Percentiles rank a stretch among this genome's conserved stretches.
These are phyloP conservation scores for Favolaschia claudopus DNA, from an alignment of 768 basidiomycete species.

Conservation along the genomic window DNA sequence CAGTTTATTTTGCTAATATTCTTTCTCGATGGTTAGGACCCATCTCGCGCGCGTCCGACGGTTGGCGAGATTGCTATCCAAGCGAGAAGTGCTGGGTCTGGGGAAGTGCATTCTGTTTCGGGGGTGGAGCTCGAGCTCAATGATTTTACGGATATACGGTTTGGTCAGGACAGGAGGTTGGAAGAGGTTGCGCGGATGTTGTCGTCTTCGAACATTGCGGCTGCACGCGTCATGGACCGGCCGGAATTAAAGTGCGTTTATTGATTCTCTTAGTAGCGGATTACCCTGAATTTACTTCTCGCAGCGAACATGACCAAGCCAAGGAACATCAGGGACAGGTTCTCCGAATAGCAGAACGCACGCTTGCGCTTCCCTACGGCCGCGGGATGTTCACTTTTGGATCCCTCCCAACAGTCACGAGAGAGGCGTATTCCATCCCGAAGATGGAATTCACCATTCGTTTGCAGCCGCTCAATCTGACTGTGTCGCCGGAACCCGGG, in stretches of 20 bases:
- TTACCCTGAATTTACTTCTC: slow-evolving; percentile 14
- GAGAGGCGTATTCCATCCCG: slow-evolving; percentile 81
- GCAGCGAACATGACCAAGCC: slow-evolving; percentile 86
- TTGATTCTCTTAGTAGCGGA: neutral
- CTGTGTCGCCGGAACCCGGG: slow-evolving; percentile 70
- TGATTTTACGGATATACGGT: slow-evolving; percentile 84
- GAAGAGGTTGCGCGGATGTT: slow-evolving; percentile 94
- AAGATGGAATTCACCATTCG: slow-evolving; percentile 80
- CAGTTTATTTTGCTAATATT: slow-evolving; percentile 10
- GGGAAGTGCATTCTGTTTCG: slow-evolving; percentile 65
- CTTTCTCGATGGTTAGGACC: slow-evolving; percentile 58
- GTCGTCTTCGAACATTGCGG: slow-evolving; percentile 76
- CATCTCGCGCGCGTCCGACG: slow-evolving; percentile 55
- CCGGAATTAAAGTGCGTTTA: slow-evolving; percentile 71
- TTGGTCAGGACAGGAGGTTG: slow-evolving; percentile 87
- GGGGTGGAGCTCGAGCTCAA: slow-evolving; percentile 78
- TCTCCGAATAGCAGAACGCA: slow-evolving; percentile 83
- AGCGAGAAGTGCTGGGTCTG: slow-evolving; percentile 56
- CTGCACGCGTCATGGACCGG: slow-evolving; percentile 70
- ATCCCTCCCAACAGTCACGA: slow-evolving; percentile 74
- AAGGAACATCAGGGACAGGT: slow-evolving; percentile 87
- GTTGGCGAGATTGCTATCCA: slow-evolving; percentile 60
- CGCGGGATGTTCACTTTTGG: slow-evolving; percentile 93
- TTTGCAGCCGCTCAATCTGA: slow-evolving; percentile 74
- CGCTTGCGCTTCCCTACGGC: slow-evolving; percentile 89